Evolutionary conservation across 495 filamentous ascomycete genomes (phyloP).

Genomic region (Staphylotrichum tortipilum): DNA sequence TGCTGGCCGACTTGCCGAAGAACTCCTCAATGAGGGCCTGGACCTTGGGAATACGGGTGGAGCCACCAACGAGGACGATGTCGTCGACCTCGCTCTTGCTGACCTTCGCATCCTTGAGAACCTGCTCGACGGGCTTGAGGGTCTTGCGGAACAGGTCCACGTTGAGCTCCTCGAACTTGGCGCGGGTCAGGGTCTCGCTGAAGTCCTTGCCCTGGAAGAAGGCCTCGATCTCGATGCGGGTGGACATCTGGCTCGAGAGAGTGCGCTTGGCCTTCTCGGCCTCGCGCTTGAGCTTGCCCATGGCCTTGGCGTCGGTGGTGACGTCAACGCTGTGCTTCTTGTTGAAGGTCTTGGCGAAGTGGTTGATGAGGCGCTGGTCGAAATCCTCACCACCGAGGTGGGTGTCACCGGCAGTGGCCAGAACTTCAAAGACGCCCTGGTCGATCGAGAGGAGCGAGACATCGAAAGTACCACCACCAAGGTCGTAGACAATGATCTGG

Average conservation of each 20-base stretch:
- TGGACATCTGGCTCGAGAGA: conserved; percentile 96
- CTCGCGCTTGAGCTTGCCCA: conserved; percentile 99
- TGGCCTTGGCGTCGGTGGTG: conserved; percentile 91
- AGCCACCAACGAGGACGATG: conserved; percentile 86
- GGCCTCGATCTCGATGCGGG: conserved; percentile 94
- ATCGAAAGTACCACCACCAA: conserved; percentile 99
- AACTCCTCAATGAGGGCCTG: conserved; percentile 90
- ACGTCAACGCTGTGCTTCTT: conserved; percentile 94
- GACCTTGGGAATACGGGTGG: conserved; percentile 96
- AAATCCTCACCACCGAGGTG: conserved; percentile 99
- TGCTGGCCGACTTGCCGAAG: conserved; percentile 95
- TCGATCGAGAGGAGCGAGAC: conserved; percentile 97
- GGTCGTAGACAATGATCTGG: conserved; percentile 94
- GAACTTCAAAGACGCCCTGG: conserved; percentile 94
- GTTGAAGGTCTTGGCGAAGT: conserved; percentile 98
- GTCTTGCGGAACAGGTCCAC: conserved; percentile 98
- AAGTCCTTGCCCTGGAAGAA: conserved; percentile 98
- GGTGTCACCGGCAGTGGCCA: conserved; percentile 97
- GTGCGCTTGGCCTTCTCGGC: conserved; percentile 99
- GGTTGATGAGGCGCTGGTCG: conserved; percentile 94
- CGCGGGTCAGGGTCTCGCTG: conserved; percentile 93
- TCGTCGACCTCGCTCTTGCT: conserved; percentile 81
- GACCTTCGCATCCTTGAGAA: conserved; percentile 84
- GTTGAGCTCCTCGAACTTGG: conserved; percentile 99
- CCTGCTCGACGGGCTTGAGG: conserved; percentile 97